Base-by-base conservation (phyloP, 306 rosid genomes). In the Prunus mume region DNA sequence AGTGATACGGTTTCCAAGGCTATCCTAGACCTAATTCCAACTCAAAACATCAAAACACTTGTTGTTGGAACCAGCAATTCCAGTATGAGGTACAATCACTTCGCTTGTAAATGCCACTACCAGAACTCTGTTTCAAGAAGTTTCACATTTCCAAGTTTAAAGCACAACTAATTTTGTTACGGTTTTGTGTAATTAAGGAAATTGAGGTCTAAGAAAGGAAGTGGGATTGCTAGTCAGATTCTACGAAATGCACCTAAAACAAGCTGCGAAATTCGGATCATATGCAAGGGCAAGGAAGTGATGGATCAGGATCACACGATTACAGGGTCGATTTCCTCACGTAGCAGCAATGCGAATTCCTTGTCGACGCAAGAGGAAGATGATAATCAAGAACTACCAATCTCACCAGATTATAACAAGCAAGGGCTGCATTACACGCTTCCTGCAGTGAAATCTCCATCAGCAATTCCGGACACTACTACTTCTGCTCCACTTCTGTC, bases 251-350 rank as follows among this genome's bases (percentile, higher is more conserved):
- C 81, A 67, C 32, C 80, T 2, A 83, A 71, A 70, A 70, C 75
- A 43, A 71, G 64, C 65, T 54, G 97, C 75, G 80, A 86, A 50
- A 81, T 88, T 24, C 91, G 85, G 66, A 71, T 93, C 79, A 76
- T 93, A 75, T 81, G 91, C 76, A 91, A 87, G 79, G 93, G 92
- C 68, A 87, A 84, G 68, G 91, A 90, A 88, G 81, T 83, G 57
- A 83, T 63, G 58, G 28, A 25, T 69, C 43, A 69, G 18, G 85
- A 85, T 65, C 73, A 72, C 25, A 38, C 17, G 13, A 10, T 69
- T 47, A 51, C 41, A 20, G 56, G 30, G 17, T 73, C 72, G 1
- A 69, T 79, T 3, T 68, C 80, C 47, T 74, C 87, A 13, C 75
- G 75, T 2, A 67, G 64, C 71, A 78, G 45, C 68, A 80, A 58